Conservation (phyloP, 179 eudicot genomes). For the Silene vulgaris region DNA sequence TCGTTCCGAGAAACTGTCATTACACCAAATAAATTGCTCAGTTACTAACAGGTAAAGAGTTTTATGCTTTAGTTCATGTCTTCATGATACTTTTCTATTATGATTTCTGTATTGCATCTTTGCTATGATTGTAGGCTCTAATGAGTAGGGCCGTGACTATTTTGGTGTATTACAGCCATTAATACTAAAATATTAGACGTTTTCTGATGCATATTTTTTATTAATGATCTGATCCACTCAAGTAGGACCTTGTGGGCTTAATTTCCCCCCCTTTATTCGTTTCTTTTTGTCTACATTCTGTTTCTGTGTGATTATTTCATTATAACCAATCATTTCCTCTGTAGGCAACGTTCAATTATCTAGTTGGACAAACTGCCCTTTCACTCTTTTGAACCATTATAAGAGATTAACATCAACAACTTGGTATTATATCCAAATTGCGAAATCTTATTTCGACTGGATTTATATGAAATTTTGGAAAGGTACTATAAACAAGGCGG, state of each 20-base stretch:
- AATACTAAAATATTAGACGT: too few relatives aligned
- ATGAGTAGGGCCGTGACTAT: background rate
- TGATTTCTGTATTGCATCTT: background rate
- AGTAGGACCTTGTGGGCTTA: background rate
- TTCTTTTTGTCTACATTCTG: background rate
- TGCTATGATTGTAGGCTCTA: background rate
- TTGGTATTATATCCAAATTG: too few relatives aligned
- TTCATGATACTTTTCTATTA: too few relatives aligned
- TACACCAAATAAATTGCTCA: slow-evolving; percentile 9
- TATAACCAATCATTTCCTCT: slow-evolving; percentile 15
- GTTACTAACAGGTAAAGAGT: background rate
- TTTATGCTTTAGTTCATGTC: background rate
- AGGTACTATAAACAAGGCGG: too few relatives aligned
- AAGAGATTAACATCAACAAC: background rate
- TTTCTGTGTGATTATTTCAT: slow-evolving; percentile 1
- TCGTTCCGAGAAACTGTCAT: slow-evolving; percentile 75
- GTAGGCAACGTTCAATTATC: background rate
- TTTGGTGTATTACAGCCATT: background rate
- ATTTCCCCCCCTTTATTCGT: background rate
- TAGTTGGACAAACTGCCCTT: slow-evolving; percentile 5
- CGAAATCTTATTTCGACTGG: too few relatives aligned
- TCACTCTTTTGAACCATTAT: background rate
- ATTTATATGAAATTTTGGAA: too few relatives aligned
- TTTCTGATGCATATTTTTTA: background rate
- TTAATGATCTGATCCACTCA: background rate